A percentile compares a stretch with the other conserved stretches of the same genome.
phyloP scores from a whole-genome alignment of 768 basidiomycete species.

The Stropharia rugosoannulata region DNA sequence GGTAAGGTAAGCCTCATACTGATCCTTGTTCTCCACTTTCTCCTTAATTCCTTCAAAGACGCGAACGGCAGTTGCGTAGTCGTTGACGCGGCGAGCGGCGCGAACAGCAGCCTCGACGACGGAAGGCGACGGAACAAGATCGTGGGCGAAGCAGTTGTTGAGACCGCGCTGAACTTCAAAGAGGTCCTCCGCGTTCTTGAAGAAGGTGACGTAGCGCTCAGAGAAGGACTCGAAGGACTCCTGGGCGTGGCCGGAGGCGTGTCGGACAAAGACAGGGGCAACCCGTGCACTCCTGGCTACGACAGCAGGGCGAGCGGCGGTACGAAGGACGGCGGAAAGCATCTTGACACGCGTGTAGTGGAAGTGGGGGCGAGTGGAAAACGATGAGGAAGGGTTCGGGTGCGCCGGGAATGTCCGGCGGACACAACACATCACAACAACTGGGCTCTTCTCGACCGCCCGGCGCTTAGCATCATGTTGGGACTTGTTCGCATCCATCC shows the following conservation, averaged over 20 bases:
- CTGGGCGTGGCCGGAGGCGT: constrained; percentile 66
- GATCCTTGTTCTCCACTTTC: constrained; percentile 96
- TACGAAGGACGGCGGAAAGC: constrained; percentile 62
- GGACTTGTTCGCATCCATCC: not conserved
- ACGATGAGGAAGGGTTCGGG: constrained; percentile 27
- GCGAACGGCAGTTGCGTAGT: constrained; percentile 95
- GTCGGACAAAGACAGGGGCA: constrained; percentile 45
- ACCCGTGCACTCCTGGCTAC: constrained; percentile 34
- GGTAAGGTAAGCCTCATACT: constrained; percentile 91
- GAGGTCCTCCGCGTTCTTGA: constrained; percentile 89
- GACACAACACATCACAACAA: constrained; percentile 12
- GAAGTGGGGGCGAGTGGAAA: constrained; percentile 20
- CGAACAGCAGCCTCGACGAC: constrained; percentile 88
- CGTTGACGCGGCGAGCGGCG: constrained; percentile 89
- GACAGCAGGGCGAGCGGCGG: constrained; percentile 49
- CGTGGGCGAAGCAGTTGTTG: constrained; percentile 99
- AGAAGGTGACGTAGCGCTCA: constrained; percentile 91
- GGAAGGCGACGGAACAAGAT: constrained; percentile 83
- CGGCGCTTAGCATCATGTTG: not conserved
- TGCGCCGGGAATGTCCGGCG: constrained; percentile 27
- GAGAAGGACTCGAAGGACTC: constrained; percentile 96
- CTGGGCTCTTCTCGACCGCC: constrained; percentile 2
- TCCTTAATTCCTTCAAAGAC: constrained; percentile 95
- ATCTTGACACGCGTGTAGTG: constrained; percentile 55
- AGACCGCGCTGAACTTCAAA: constrained; percentile 99